Evolutionary conservation across 441 rosid genomes (phyloP), one percentile per base, ranked within the genome.

Genomic region (Pelargonium fulgidum): DNA sequence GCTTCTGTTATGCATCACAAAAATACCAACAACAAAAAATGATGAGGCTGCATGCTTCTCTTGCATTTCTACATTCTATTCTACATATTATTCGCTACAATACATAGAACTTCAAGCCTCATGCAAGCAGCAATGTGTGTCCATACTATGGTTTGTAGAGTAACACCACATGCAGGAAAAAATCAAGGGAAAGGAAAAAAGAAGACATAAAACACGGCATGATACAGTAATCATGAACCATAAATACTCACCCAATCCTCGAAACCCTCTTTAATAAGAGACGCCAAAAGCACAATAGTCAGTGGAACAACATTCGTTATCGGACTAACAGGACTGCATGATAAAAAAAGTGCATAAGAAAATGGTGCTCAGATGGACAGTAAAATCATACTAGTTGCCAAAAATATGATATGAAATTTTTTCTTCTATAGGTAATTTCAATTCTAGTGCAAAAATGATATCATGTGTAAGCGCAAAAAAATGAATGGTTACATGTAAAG

Each of bases 201-300:
- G 7, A 62, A 62, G 41, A 26, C 64, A 59, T 9, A 22, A 9
- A 59, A 3, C 12, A 59, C 19, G 5, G 33, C 54, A 74, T 48
- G 44, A 13, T 47, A 73, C n/a, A 58, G 73, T 4, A 0, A 73
- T 59, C 47, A 78, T 20, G 69, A 80, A 73, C 16, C 2, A 1
- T 59, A 62, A 76, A 52, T 69, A 81, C 93, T 81, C 80, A 95
- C 99, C 99, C 95, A 90, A 78, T 92, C 99, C 88, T 95, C 99
- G 75, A 89, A 95, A 62, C 97, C 99, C 84, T 95, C 99, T 82
- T 95, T 95, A 71, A 91, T 80, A 71, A 95, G 97, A 79, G 99
- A 95, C 70, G 92, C 99, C 19, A 95, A 84, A 77, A 95, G 98
- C 85, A 95, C 99, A 90, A 95, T 61, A 77, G 84, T 83, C 78